phyloP scores from a whole-genome alignment of 129 eudicot genomes.

The Lonicera japonica region DNA sequence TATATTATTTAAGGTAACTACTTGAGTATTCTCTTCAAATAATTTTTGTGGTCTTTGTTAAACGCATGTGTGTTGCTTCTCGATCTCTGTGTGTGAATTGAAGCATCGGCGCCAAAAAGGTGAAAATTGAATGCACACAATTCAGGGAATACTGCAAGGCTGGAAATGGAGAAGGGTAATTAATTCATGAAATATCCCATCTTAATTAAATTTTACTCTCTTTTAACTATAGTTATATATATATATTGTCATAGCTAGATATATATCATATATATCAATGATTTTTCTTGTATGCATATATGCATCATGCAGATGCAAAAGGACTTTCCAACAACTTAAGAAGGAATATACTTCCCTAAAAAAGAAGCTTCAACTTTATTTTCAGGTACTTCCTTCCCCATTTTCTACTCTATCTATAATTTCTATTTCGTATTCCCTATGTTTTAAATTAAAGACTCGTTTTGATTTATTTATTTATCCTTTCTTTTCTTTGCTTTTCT shows the following conservation, averaged over 20 bases:
- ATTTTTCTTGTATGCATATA: background rate
- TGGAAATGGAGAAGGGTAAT: slow-evolving; percentile 77
- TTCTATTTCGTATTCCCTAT: too few relatives aligned
- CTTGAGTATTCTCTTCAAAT: too few relatives aligned
- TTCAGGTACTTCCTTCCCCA: slow-evolving; percentile 47
- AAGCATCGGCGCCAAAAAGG: slow-evolving; percentile 87
- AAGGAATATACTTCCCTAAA: slow-evolving; percentile 71
- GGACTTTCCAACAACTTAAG: slow-evolving; percentile 74
- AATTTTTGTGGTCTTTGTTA: background rate
- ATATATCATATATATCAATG: too few relatives aligned
- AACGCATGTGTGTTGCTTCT: background rate
- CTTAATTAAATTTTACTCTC: too few relatives aligned
- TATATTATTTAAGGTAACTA: background rate
- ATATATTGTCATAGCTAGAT: too few relatives aligned
- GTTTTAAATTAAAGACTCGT: too few relatives aligned
- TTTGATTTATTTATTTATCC: too few relatives aligned
- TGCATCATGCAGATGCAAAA: slow-evolving; percentile 60
- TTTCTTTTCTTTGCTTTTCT: too few relatives aligned
- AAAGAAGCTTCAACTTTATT: slow-evolving; percentile 81
- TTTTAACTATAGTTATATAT: too few relatives aligned
- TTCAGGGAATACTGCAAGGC: slow-evolving; percentile 64
- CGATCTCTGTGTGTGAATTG: background rate
- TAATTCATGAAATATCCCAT: background rate
- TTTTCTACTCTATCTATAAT: background rate
- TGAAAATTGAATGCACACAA: slow-evolving; percentile 68